Conservation (phyloP, 2,329 filamentous ascomycete species). For the Stagonosporopsis tanaceti region DNA sequence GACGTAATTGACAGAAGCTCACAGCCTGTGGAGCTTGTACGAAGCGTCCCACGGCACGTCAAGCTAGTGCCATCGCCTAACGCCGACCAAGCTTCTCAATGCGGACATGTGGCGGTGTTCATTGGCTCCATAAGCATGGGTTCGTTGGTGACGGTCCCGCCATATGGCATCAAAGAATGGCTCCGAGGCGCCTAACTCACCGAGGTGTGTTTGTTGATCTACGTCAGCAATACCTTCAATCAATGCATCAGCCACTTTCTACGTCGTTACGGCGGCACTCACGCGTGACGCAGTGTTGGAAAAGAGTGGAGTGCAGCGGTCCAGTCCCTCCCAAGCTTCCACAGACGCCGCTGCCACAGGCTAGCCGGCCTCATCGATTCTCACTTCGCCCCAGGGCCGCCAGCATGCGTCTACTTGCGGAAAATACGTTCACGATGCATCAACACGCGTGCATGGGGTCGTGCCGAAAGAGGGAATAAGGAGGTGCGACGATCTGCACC, state of each 20-base stretch:
- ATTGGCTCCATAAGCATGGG: conserved; percentile 13
- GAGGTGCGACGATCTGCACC: conserved; percentile 11
- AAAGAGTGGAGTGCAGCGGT: conserved; percentile 11
- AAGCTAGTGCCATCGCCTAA: conserved; percentile 7
- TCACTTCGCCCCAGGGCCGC: not conserved
- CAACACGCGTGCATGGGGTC: not conserved
- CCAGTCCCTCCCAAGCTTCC: conserved; percentile 12
- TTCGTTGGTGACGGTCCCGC: conserved; percentile 14
- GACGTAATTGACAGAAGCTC: conserved; percentile 34
- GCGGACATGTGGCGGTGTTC: conserved; percentile 6
- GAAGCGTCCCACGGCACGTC: conserved; percentile 8
- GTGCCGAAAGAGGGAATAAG: conserved; percentile 2
- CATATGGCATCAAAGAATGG: conserved; percentile 11
- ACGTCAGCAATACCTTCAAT: conserved; percentile 26
- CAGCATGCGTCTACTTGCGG: not conserved
- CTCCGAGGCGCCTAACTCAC: conserved; percentile 9
- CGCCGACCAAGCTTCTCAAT: conserved; percentile 7
- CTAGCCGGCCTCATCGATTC: not conserved
- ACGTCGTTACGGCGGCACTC: conserved; percentile 15
- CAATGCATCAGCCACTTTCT: conserved; percentile 22
- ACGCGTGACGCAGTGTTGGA: conserved; percentile 24
- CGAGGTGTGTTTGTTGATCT: conserved; percentile 17
- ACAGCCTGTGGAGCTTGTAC: conserved; percentile 9
- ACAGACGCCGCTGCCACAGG: not conserved
- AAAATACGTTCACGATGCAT: not conserved